Base-by-base conservation (phyloP, 2,329 filamentous ascomycete species). In the Aspergillus sp. region DNA sequence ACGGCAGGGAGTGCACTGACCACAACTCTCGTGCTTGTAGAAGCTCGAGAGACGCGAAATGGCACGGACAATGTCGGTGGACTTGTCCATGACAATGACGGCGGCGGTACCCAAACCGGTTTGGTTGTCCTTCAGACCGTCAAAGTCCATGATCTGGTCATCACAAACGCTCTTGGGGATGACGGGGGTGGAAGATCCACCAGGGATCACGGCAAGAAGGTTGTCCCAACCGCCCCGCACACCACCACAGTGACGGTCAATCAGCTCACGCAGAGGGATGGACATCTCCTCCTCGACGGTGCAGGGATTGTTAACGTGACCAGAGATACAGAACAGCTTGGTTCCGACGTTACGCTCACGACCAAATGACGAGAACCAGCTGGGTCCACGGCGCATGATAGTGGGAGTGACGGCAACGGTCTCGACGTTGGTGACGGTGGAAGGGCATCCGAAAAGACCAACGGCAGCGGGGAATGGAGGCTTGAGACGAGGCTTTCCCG, bases 231-330 rank as follows among this genome's bases (percentile, higher is more conserved):
- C 93, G 51, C 93, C 93, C 59, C 83, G 84, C 41, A 98, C 93
- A 69, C 93, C 93, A 67, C 93, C 93, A 66, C 93, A 97, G 80
- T 98, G 93, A 75, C 89, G 93, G 52, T 98, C 93, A 60, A 98
- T 97, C 51, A 98, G 82, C 71, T 98, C 93, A 36, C 88, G 85
- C 48, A 98, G 82, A 35, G 93, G 86, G 57, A 98, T 98, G 41
- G 88, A 95, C 93, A 98, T 98, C 74, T 98, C 93, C 74, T 98
- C 93, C 71, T 98, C 93, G 48, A 98, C 93, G 1, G 93, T 97
- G 69, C 82, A 89, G 43, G 93, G 93, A 76, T 97, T 94, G 80
- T 98, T 98, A 75, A 98, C 93, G 69, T 97, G 89, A 27, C 93
- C 93, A 43, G 91, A 97, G 67, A 98, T 97, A 61, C 90, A 96